phyloP scores from a whole-genome alignment of 2,329 filamentous ascomycete genomes.

The Ceratocystis lukuohia region DNA sequence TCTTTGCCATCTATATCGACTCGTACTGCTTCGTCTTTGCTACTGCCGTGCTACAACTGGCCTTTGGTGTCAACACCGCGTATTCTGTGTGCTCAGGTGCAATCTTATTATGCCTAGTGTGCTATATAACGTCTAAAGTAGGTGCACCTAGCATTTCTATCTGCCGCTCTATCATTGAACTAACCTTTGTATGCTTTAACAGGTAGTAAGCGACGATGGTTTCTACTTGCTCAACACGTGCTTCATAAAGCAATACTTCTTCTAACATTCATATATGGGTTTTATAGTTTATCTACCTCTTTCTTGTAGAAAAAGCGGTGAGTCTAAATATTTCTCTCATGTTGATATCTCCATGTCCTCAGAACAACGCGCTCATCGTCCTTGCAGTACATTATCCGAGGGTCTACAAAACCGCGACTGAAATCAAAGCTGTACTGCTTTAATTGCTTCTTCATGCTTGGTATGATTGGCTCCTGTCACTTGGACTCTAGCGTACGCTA shows the following conservation, averaged over 20 bases:
- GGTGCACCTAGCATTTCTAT: constrained; percentile 12
- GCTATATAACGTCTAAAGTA: constrained; percentile 51
- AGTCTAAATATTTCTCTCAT: constrained; percentile 21
- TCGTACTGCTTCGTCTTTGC: constrained; percentile 47
- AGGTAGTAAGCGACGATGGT: constrained; percentile 13
- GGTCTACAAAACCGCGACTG: constrained; percentile 36
- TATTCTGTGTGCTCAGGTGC: constrained; percentile 40
- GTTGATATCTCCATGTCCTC: not conserved
- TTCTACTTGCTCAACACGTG: not conserved
- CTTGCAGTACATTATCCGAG: constrained; percentile 42
- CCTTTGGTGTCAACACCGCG: constrained; percentile 42
- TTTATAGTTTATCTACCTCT: constrained; percentile 44
- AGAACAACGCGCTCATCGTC: not conserved
- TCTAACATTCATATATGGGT: not conserved
- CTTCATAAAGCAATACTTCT: not conserved
- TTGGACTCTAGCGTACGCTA: not conserved
- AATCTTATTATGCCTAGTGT: constrained; percentile 46
- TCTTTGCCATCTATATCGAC: constrained; percentile 46
- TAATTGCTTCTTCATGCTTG: constrained; percentile 44
- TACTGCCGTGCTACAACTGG: constrained; percentile 43
- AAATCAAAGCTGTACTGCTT: constrained; percentile 46
- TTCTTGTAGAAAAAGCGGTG: constrained; percentile 51
- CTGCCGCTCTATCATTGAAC: not conserved
- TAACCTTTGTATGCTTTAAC: constrained; percentile 2
- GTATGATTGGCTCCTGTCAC: not conserved